phyloP scores from a whole-genome alignment of 2,329 filamentous ascomycete species.

The Fusarium sp. region DNA sequence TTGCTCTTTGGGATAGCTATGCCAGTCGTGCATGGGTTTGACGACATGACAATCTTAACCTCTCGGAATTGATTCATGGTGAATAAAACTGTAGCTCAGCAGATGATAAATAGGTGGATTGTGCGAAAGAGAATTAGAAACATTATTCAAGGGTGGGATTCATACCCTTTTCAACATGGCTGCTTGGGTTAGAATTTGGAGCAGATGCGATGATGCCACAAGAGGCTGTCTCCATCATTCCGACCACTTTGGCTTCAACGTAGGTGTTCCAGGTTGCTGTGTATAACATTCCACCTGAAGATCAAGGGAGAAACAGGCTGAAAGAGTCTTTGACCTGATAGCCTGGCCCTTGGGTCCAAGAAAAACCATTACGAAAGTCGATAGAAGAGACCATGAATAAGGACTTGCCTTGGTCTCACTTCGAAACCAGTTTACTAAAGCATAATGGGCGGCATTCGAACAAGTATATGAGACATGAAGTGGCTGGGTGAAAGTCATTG shows the following conservation, averaged over 20 bases:
- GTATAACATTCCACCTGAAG: constrained; percentile 30
- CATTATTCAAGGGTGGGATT: not conserved
- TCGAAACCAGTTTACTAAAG: not conserved
- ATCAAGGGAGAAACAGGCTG: constrained; percentile 30
- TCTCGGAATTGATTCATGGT: constrained; percentile 30
- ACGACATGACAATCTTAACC: constrained; percentile 38
- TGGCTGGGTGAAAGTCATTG: constrained; percentile 2
- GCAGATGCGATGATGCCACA: constrained; percentile 6
- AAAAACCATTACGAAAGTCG: too few species aligned
- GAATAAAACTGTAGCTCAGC: constrained; percentile 7
- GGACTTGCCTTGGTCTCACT: not conserved
- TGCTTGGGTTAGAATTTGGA: not conserved
- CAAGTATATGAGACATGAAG: constrained; percentile 6
- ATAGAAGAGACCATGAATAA: not conserved
- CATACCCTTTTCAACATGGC: constrained; percentile 28
- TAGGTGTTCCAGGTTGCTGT: constrained; percentile 28
- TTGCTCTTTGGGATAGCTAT: not conserved
- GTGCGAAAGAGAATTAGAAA: too few species aligned
- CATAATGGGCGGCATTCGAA: not conserved
- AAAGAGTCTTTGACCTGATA: not conserved
- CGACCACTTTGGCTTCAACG: constrained; percentile 11
- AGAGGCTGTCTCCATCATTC: constrained; percentile 38
- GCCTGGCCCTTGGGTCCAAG: not conserved
- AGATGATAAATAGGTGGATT: constrained; percentile 1
- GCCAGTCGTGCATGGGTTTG: not conserved